phyloP scores from a whole-genome alignment of 106 monocot genomes.

The Narthecium ossifragum region DNA sequence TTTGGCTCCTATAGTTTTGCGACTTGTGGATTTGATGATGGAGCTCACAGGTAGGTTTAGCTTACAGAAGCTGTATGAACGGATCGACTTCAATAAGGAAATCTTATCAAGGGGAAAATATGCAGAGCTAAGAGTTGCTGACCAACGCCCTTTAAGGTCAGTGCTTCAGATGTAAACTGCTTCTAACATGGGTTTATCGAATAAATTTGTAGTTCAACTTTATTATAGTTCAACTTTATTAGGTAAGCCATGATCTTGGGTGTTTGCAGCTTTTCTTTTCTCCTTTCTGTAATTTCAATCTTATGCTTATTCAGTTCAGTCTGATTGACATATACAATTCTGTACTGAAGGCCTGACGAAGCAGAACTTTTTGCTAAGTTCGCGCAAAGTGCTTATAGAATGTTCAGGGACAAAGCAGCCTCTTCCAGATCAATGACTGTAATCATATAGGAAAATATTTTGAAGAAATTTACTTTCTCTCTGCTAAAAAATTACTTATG shows the following conservation, averaged over 20 bases:
- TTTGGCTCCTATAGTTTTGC: too few species aligned
- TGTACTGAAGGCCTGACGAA: constrained; percentile 61
- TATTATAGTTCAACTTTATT: too few species aligned
- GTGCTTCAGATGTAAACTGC: background rate
- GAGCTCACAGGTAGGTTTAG: constrained; percentile 61
- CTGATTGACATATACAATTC: too few species aligned
- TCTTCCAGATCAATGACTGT: constrained; percentile 88
- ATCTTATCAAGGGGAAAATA: constrained; percentile 84
- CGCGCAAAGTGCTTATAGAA: constrained; percentile 55
- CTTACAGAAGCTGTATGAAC: constrained; percentile 85
- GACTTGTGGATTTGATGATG: too few species aligned
- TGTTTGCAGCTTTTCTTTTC: too few species aligned
- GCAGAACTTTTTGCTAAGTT: constrained; percentile 73
- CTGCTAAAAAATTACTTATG: background rate
- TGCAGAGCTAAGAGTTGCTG: constrained; percentile 81
- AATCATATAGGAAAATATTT: too few species aligned
- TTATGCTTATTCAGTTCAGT: too few species aligned
- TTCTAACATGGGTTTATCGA: background rate
- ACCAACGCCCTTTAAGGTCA: constrained; percentile 86
- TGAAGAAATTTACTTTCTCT: background rate
- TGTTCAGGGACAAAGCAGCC: constrained; percentile 91
- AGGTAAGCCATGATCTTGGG: too few species aligned
- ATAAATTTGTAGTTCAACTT: too few species aligned
- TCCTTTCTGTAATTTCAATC: too few species aligned
- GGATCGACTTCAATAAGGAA: constrained; percentile 86